Evolutionary conservation across 2,329 filamentous ascomycete species (phyloP).

Genomic region (Phialocephala sp.): DNA sequence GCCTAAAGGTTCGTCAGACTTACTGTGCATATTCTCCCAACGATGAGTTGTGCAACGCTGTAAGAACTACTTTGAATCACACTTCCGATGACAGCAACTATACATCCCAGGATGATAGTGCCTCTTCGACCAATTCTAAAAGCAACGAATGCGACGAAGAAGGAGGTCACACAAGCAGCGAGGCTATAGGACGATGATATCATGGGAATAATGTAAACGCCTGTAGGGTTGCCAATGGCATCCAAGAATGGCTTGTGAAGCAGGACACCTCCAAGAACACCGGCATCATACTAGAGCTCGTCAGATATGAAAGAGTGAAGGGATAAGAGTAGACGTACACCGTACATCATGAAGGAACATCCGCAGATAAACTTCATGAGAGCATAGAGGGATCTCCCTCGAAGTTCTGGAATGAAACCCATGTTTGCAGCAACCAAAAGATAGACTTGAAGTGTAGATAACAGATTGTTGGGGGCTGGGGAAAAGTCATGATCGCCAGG

Average conservation of each 20-base stretch:
- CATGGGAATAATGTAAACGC: conserved; percentile 35
- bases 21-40: conserved; percentile 28
- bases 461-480: not conserved
- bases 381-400: conserved; percentile 3
- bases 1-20: not conserved
- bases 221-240: conserved; percentile 36
- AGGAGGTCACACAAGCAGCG: conserved; percentile 33
- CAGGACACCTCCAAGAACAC: conserved; percentile 36
- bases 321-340: not conserved
- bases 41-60: conserved; percentile 42
- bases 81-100: conserved; percentile 40
- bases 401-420: not conserved
- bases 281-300: conserved; percentile 34
- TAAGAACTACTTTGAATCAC: conserved; percentile 41
- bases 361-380: conserved; percentile 10
- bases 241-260: conserved; percentile 31
- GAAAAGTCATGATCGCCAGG: not conserved
- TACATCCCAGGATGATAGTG: conserved; percentile 39
- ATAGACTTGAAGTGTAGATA: not conserved
- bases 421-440: not conserved
- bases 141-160: conserved; percentile 40
- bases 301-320: not conserved
- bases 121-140: conserved; percentile 31
- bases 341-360: conserved; percentile 5
- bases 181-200: conserved; percentile 35